A percentile compares a stretch with the other conserved stretches of the same genome.
These are phyloP conservation scores for Wickerhamiella dianesei DNA, from an alignment of 805 yeast genomes.

Conservation along the genomic window DNA sequence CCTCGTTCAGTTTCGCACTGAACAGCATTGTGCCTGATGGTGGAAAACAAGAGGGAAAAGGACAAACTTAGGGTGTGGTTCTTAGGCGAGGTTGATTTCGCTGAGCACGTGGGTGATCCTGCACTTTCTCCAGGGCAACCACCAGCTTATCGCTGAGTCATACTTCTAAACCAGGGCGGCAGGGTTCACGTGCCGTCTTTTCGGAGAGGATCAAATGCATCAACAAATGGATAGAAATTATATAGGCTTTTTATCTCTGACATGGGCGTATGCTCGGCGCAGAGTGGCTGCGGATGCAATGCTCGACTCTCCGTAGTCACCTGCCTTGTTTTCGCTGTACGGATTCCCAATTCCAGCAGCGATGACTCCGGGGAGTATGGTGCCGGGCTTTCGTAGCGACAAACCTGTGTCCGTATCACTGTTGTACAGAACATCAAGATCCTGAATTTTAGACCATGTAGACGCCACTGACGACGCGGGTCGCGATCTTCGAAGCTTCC, in stretches of 20 bases:
- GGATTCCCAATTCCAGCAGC: constrained; percentile 15
- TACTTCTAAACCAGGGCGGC: too few relatives aligned
- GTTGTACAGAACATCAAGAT: constrained; percentile 24
- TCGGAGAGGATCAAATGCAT: too few relatives aligned
- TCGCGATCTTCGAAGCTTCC: constrained; percentile 14
- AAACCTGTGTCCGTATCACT: constrained; percentile 23
- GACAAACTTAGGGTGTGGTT: too few relatives aligned
- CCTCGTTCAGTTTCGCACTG: constrained; percentile 69
- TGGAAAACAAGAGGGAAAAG: too few relatives aligned
- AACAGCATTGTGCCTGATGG: constrained; percentile 67
- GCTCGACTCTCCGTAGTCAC: constrained; percentile 15
- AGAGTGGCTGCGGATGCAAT: constrained; percentile 8
- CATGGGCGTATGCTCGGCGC: constrained; percentile 5
- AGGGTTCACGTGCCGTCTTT: too few relatives aligned
- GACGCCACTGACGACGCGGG: constrained; percentile 19
- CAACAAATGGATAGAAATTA: not conserved
- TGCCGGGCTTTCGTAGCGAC: constrained; percentile 5
- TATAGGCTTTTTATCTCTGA: not conserved
- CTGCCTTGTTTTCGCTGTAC: not conserved
- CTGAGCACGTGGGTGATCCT: not conserved
- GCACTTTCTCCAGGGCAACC: not conserved
- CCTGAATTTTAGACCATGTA: constrained; percentile 21
- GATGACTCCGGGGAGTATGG: constrained; percentile 12
- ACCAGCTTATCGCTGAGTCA: not conserved
- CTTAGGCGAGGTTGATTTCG: too few relatives aligned